Conservation (phyloP, 2,329 filamentous ascomycete genomes). For the Colletotrichum siamense region DNA sequence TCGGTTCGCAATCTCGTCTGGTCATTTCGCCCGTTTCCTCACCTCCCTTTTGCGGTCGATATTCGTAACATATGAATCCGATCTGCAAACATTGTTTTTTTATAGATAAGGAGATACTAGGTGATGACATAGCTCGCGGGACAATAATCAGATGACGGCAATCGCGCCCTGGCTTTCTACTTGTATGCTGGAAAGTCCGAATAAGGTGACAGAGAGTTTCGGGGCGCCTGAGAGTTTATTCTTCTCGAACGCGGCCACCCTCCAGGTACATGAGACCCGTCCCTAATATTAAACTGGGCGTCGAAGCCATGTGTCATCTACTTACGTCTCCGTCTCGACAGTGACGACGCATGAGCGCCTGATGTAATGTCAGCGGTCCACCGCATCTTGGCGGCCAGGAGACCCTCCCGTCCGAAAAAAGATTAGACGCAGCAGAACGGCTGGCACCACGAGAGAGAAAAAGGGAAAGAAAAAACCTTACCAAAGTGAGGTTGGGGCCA, state of each 20-base stretch:
- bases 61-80: not conserved
- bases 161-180: not conserved
- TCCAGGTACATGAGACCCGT: not conserved
- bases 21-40: not conserved
- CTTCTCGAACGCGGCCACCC: not conserved
- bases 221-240: not conserved
- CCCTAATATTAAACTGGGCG: not conserved
- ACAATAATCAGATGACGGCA: slow-evolving; percentile 3
- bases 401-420: slow-evolving; percentile 9
- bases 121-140: not conserved
- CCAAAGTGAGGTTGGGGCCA: not conserved
- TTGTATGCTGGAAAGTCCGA: not conserved
- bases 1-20: not conserved
- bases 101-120: not conserved
- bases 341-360: not conserved
- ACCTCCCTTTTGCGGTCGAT: not conserved
- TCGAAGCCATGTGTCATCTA: not conserved
- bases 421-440: not conserved
- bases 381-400: slow-evolving; percentile 1
- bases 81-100: not conserved
- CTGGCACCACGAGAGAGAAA: not conserved
- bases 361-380: slow-evolving; percentile 1
- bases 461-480: not conserved
- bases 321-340: not conserved
- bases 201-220: not conserved